Evolutionary conservation across 768 basidiomycete species (phyloP), one percentile per base, ranked within the genome.

Genomic region (Phlebiopsis gigantea): DNA sequence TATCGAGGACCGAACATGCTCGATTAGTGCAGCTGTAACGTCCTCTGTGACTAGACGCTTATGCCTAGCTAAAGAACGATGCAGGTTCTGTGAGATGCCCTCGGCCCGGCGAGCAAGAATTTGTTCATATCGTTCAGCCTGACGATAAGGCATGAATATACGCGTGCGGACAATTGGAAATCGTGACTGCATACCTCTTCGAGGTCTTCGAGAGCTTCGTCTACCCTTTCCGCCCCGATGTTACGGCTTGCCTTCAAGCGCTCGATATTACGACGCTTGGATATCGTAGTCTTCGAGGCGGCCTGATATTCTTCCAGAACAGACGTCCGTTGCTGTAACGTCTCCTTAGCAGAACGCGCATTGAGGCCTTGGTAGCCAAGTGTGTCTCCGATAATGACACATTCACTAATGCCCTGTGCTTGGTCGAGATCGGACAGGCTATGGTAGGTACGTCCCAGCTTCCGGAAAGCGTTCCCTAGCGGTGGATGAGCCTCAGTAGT

Each of bases 331-430:
- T 94, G 92, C 53, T 85, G 80, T 8, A 98, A 73, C 0, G 97
- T 95, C 70, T 96, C 93, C 69, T 97, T 98, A 1, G 97, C 97
- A 19, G 95, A 92, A 45, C 89, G 81, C n/a, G 97, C 93, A 66
- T 99, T 98, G 74, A 95, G 79, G 19, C 94, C 91, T 71, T 98
- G 95, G 71, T 99, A 99, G 1, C 93, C 93, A 52, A 98, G 75
- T 0, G 93, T 88, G 71, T 99, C 97, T n/a, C 94, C 95, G 25
- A 99, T 73, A 43, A 98, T 87, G 26, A 98, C 92, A 63, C 91
- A 93, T 78, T 98, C 96, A 63, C 89, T 93, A 59, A 93, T 90
- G 29, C 92, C 85, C 71, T 97, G 92, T 2, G 93, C 90, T 60
- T 90, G 88, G 62, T 93, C 88, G 57, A 97, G 80, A 66, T 95